phyloP scores from a whole-genome alignment of 2,329 filamentous ascomycete species.

The Beauveria brongniartii region DNA sequence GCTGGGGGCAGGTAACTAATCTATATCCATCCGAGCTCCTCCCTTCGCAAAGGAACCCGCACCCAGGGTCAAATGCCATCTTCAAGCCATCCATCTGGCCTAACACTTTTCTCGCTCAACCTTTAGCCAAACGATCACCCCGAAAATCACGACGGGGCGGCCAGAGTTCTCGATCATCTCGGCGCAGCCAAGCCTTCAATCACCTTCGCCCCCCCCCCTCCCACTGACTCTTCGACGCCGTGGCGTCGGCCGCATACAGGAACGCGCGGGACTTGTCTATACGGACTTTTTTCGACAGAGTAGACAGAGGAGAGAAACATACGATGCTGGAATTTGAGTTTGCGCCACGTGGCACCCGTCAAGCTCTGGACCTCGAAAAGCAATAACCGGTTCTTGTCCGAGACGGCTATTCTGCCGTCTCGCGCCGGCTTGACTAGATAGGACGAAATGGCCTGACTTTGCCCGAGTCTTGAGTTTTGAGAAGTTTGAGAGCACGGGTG shows the following conservation, averaged over 20 bases:
- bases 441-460: not conserved
- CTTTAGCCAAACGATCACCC: too few species aligned
- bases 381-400: constrained; percentile 12
- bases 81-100: too few species aligned
- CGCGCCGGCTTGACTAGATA: not conserved
- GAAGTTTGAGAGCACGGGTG: constrained; percentile 13
- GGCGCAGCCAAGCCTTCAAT: too few species aligned
- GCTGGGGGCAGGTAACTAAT: too few species aligned
- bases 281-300: not conserved
- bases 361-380: constrained; percentile 12
- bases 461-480: constrained; percentile 14
- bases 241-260: not conserved
- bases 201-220: too few species aligned
- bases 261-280: not conserved
- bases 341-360: constrained; percentile 16
- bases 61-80: too few species aligned
- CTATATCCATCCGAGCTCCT: too few species aligned
- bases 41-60: too few species aligned
- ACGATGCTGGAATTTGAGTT: constrained; percentile 17
- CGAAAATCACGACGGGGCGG: too few species aligned
- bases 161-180: too few species aligned
- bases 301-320: constrained; percentile 14
- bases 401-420: constrained; percentile 15
- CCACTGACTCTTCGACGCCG: not conserved
- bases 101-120: too few species aligned